phyloP scores from a whole-genome alignment of 1,139 yeast genomes.

The Hyphopichia khmerensis region DNA sequence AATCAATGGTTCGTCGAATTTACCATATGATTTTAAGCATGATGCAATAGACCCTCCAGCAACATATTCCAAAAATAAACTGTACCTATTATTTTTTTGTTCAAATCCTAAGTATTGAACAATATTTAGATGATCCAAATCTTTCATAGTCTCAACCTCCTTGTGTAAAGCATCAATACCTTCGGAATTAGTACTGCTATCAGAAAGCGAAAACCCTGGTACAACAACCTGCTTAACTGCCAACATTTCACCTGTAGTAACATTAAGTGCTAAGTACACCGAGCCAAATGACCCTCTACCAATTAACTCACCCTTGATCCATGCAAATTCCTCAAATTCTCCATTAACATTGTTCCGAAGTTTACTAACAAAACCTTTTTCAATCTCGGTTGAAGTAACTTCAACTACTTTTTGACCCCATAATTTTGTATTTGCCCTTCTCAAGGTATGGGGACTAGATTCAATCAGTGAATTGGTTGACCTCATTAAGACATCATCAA shows the following conservation, averaged over 20 bases:
- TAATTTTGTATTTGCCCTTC: conserved; percentile 86
- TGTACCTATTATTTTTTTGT: conserved; percentile 69
- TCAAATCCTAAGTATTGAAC: conserved; percentile 96
- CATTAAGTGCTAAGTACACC: conserved; percentile 87
- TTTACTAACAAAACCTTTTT: conserved; percentile 56
- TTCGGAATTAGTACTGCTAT: conserved; percentile 33
- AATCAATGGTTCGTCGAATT: conserved; percentile 77
- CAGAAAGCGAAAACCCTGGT: conserved; percentile 39
- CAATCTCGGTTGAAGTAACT: conserved; percentile 73
- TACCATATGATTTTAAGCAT: conserved; percentile 78
- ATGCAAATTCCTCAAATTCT: conserved; percentile 80
- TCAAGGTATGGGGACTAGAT: conserved; percentile 26
- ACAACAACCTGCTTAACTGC: conserved; percentile 95
- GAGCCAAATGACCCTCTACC: conserved; percentile 99
- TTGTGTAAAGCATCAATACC: conserved; percentile 82
- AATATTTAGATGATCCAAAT: conserved; percentile 88
- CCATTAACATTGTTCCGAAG: conserved; percentile 61
- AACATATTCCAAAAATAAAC: conserved; percentile 89
- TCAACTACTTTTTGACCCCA: conserved; percentile 97
- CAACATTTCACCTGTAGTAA: conserved; percentile 97
- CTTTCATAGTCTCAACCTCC: conserved; percentile 93
- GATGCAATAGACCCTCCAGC: conserved; percentile 97
- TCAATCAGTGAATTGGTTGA: neutral
- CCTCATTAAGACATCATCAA: neutral
- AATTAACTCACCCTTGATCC: conserved; percentile 97